Evolutionary conservation across 2,329 filamentous ascomycete genomes (phyloP), one percentile per base, ranked within the genome.

Genomic region (Mycosphaerella arachidis): DNA sequence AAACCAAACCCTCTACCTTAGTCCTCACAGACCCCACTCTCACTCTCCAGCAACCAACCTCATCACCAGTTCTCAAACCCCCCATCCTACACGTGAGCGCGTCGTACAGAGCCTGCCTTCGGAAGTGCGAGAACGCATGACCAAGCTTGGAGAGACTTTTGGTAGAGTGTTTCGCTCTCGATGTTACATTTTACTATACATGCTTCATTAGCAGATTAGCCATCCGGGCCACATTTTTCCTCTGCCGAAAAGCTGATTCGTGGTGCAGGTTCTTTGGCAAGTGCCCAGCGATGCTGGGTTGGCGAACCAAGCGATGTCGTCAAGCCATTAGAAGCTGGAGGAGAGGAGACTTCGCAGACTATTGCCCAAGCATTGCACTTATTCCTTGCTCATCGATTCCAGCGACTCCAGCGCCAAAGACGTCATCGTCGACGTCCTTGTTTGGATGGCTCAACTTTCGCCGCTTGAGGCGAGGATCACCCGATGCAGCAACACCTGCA

Each of bases 391-490:
- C 70, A 58, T 74, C 70, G 43, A 74, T 67, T 27, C 71, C 69
- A 10, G 56, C 60, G 50, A 64, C 59, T 20, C 63, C 61, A n/a
- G 58, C 61, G 5, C 66, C 70, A 46, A 72, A 71, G 18, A 73
- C 65, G 37, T 72, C 72, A 29, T 69, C 68, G 29, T 72, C 71
- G 18, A 66, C 63, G 20, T 68, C 67, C 27, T 62, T 55, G 9
- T 52, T 48, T 18, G 65, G 53, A 56, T 74, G 72, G 45, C 66
- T 71, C 63, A 72, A 66, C 63, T 74, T 75, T 58, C 72, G 64
- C 3, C 73, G 67, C 67, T 75, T 75, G 48, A 74, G 63, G 20
- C 73, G 61, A 12, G 73, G 73, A 56, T 75, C 73, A 29, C 62
- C 63, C 10, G 61, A 54, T 20, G 60, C 62, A 29, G 56, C 60